Evolutionary conservation across 2,329 filamentous ascomycete genomes (phyloP).

Genomic region (Furcasterigmium sp.): DNA sequence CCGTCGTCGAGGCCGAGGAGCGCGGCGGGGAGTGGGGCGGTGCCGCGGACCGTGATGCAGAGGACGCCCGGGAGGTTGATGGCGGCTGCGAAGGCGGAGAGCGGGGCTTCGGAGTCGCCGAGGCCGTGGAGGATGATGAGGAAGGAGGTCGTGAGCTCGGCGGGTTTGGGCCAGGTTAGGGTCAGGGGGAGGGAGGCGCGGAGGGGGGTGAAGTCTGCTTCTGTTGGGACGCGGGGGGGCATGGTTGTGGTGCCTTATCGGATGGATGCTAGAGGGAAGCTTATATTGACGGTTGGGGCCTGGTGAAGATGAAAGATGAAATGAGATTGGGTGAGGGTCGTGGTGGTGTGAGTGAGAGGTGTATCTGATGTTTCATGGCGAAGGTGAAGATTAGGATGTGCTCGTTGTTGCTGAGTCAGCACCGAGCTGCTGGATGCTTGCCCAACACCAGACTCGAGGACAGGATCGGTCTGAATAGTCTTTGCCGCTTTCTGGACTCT

Average conservation of each 20-base stretch:
- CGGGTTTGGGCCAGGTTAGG: slow-evolving; percentile 44
- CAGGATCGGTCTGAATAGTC: no score
- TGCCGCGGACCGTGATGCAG: slow-evolving; percentile 68
- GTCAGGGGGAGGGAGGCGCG: slow-evolving; percentile 31
- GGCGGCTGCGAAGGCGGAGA: slow-evolving; percentile 62
- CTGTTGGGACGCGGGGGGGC: slow-evolving; percentile 44
- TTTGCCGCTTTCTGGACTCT: no score
- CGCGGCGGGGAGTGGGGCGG: slow-evolving; percentile 62
- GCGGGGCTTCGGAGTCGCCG: slow-evolving; percentile 67
- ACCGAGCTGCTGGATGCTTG: no score
- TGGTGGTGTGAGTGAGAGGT: no score
- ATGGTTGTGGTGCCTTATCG: slow-evolving; percentile 17
- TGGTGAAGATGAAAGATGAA: no score
- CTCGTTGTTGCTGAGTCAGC: no score
- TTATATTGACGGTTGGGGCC: no score
- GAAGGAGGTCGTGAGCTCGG: slow-evolving; percentile 65
- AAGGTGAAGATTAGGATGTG: no score
- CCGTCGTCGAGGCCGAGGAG: slow-evolving; percentile 42
- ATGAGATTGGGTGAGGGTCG: no score
- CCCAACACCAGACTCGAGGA: no score
- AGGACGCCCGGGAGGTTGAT: slow-evolving; percentile 73
- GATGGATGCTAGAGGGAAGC: no score
- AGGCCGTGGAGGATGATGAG: slow-evolving; percentile 81
- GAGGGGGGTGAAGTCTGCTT: slow-evolving; percentile 43
- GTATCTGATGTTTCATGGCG: no score